Conservation (phyloP, 2,329 filamentous ascomycete species). For the Byssochlamys sp. region DNA sequence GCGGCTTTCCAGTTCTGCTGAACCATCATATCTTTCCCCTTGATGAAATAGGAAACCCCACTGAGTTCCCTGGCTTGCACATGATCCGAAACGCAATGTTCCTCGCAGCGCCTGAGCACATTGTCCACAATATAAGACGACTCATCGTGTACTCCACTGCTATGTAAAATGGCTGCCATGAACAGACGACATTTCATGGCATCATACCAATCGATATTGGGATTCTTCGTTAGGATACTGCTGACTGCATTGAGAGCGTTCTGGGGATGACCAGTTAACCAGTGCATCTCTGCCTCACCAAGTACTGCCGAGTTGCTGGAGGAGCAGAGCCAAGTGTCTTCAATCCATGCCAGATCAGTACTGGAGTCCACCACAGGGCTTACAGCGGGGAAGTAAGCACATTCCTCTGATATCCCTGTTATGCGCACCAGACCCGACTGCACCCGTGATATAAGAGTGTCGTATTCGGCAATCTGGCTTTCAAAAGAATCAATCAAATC, state of each 20-base stretch:
- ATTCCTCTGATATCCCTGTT: background rate
- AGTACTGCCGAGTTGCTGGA: constrained; percentile 2
- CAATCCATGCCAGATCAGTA: constrained; percentile 6
- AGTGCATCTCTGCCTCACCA: constrained; percentile 8
- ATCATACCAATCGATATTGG: constrained; percentile 6
- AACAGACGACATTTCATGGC: constrained; percentile 8
- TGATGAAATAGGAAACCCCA: constrained; percentile 12
- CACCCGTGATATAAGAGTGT: constrained; percentile 7
- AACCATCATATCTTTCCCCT: constrained; percentile 11
- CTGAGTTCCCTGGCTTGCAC: constrained; percentile 2
- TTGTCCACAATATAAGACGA: constrained; percentile 5
- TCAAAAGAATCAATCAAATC: constrained; percentile 3
- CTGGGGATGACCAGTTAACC: constrained; percentile 5
- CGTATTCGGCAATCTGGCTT: constrained; percentile 7
- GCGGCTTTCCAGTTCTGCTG: constrained; percentile 8
- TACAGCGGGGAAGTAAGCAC: background rate
- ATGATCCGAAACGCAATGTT: background rate
- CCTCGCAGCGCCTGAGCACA: constrained; percentile 2
- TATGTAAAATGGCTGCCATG: constrained; percentile 5
- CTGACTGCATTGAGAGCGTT: constrained; percentile 2
- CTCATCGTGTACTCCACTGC: constrained; percentile 5
- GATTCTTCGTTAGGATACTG: constrained; percentile 1
- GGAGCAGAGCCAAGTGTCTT: constrained; percentile 12
- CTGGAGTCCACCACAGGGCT: background rate
- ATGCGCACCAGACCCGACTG: background rate